Conservation (phyloP, 2,329 filamentous ascomycete species). For the Didymella keratinophila region DNA sequence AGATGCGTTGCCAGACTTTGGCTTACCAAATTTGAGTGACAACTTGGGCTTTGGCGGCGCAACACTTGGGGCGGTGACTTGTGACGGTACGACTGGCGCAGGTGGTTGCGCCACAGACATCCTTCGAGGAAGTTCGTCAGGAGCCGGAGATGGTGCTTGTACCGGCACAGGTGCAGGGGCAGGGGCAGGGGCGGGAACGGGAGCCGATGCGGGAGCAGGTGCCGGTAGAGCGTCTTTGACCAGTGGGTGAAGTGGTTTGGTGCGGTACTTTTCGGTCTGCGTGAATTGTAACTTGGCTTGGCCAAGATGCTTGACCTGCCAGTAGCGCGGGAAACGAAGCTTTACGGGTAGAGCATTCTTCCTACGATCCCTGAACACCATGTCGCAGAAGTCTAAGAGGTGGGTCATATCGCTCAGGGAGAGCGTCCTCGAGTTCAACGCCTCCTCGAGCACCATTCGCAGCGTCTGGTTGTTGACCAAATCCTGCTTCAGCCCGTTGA, state of each 20-base stretch:
- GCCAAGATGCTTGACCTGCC: constrained; percentile 62
- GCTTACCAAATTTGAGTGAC: constrained; percentile 35
- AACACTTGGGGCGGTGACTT: constrained; percentile 3
- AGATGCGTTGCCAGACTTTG: constrained; percentile 18
- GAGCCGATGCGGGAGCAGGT: constrained; percentile 12
- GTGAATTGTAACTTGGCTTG: constrained; percentile 52
- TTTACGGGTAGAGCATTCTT: constrained; percentile 59
- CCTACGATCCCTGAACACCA: constrained; percentile 60
- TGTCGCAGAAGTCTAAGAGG: constrained; percentile 64
- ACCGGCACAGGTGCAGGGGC: not conserved
- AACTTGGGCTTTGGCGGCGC: constrained; percentile 28
- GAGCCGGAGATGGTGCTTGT: constrained; percentile 11
- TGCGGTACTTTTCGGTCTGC: constrained; percentile 35
- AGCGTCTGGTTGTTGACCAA: constrained; percentile 59
- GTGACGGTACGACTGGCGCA: not conserved
- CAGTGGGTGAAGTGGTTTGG: constrained; percentile 23
- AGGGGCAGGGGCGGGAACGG: constrained; percentile 2
- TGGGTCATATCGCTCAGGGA: constrained; percentile 63
- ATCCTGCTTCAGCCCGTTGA: constrained; percentile 63
- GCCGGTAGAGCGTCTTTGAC: constrained; percentile 19
- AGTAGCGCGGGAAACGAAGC: constrained; percentile 65
- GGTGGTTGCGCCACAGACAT: constrained; percentile 5
- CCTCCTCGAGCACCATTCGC: constrained; percentile 64
- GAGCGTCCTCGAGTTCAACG: constrained; percentile 60
- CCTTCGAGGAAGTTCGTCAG: constrained; percentile 4